Conservation (phyloP, 441 rosid species). For the Theobroma grandiflorum region DNA sequence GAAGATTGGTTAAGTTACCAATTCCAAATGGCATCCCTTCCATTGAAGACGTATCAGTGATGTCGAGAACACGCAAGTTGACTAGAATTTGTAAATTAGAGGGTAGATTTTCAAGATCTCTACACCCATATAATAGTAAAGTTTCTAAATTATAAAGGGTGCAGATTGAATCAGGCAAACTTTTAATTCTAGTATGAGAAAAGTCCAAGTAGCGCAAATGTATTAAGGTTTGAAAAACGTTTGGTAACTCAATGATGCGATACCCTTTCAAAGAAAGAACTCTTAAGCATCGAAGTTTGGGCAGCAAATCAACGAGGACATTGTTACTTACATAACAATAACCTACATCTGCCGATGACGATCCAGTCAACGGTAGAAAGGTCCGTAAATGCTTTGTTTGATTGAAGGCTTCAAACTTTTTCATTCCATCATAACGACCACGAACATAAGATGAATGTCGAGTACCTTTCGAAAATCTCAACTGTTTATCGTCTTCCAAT, state of each 20-base stretch:
- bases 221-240: too few relatives aligned
- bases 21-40: neutral
- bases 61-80: conserved; percentile 6
- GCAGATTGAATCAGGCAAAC: too few relatives aligned
- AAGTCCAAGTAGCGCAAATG: too few relatives aligned
- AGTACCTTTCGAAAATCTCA: neutral
- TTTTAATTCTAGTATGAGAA: neutral
- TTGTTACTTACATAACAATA: too few relatives aligned
- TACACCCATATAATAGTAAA: neutral
- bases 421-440: neutral
- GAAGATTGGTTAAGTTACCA: neutral
- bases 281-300: too few relatives aligned
- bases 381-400: neutral
- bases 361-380: neutral
- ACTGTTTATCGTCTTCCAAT: neutral
- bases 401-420: neutral
- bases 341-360: too few relatives aligned
- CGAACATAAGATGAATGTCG: neutral
- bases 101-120: neutral
- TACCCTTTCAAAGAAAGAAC: too few relatives aligned
- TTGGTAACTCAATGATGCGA: too few relatives aligned
- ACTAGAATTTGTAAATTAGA: neutral
- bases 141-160: too few relatives aligned
- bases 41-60: neutral
- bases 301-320: too few relatives aligned